Evolutionary conservation across 2,329 filamentous ascomycete species (phyloP), one percentile per base, ranked within the genome.

Genomic region (Cercospora canescens): DNA sequence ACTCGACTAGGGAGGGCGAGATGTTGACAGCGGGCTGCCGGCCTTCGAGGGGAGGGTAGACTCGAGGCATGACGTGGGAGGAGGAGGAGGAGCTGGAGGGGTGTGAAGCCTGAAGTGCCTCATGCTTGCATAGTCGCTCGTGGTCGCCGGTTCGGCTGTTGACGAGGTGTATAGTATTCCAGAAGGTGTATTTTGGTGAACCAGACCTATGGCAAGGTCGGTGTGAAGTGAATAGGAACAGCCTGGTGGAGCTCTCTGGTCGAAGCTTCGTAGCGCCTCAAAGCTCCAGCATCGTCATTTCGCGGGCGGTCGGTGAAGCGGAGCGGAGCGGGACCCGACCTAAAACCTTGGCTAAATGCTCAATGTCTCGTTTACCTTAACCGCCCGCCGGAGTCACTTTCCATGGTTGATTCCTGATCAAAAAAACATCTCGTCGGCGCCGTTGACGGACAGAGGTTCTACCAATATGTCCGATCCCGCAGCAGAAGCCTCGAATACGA

Each of bases 1-100:
- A 90, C 86, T 98, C 95, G 80, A 97, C 87, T 76, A 91, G 80
- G 73, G 91, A 92, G 80, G 91, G 88, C 75, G 91, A 90, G 76
- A 91, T 83, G 80, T 85, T 87, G 78, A 86, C 79, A 69, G 79
- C 77, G 64, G 78, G 73, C 58, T 76, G 76, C 41, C 76, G 76
- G 70, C 76, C 77, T 71, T 82, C 81, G 75, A 83, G 77, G 56
- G 82, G 80, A 56, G 82, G 82, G 66, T 82, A 79, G 69, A 83
- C 81, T 74, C 82, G 80, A 74, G 82, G 81, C 82, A 85, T 85
- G 52, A 70, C 64, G 52, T 32, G 52, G n/a, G 65, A 52, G 59
- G 61, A 62, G 24, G 30, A 52, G 59, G 61, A 62, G 24, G 30
- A 35, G 54, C 26, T 26, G 54, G 14, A 37, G 37, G 9, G 26